A percentile compares a stretch with the other conserved stretches of the same genome.
Conservation (phyloP, 768 basidiomycete genomes). For the Neoboletus brunneissimus region DNA sequence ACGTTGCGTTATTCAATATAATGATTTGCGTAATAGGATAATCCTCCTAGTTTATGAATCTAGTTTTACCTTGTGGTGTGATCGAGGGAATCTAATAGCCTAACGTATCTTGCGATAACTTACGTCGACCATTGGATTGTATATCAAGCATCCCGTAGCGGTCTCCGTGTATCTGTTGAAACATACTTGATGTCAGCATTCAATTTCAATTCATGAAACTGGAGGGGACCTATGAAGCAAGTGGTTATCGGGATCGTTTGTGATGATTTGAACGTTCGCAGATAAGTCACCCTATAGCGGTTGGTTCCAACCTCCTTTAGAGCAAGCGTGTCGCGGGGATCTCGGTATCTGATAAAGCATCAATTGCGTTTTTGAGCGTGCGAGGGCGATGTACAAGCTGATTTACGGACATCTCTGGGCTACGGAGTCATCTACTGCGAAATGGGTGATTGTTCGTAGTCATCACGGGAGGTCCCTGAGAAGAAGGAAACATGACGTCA, state of each 20-base stretch:
- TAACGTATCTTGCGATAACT: background rate
- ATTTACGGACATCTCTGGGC: background rate
- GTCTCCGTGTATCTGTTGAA: background rate
- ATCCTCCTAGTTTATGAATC: background rate
- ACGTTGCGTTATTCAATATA: background rate
- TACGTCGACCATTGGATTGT: background rate
- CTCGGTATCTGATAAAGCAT: background rate
- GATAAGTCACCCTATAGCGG: background rate
- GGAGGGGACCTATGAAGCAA: background rate
- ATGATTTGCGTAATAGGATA: slow-evolving; percentile 5
- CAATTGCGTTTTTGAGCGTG: background rate
- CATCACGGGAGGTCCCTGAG: background rate
- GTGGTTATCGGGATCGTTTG: background rate
- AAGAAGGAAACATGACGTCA: background rate
- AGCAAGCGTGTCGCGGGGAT: background rate
- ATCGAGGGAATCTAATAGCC: background rate
- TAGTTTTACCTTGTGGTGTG: background rate
- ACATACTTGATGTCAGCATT: background rate
- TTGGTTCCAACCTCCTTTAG: background rate
- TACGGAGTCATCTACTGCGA: background rate
- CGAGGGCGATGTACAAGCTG: background rate
- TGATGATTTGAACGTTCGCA: background rate
- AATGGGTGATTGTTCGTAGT: background rate
- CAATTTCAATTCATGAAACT: background rate
- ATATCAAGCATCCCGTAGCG: background rate